These are phyloP conservation scores for Bremia lactucae DNA, from an alignment of 352 stramenopile species.

Conservation along the genomic window DNA sequence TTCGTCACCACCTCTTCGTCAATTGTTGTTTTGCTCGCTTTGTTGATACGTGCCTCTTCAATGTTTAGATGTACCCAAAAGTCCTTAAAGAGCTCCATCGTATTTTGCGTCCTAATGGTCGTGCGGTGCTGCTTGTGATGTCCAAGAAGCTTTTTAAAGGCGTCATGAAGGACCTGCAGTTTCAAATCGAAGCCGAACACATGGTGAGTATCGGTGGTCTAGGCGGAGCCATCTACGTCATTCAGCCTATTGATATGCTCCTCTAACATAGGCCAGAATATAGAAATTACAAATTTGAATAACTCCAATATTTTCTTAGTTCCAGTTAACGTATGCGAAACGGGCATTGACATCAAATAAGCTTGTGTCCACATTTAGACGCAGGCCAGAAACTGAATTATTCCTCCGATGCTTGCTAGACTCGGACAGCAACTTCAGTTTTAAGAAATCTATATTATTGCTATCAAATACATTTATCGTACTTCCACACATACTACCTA, in stretches of 20 bases:
- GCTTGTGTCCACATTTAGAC: too few species aligned
- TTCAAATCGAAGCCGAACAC: constrained; percentile 33
- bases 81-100: constrained; percentile 61
- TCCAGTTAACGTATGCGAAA: too few species aligned
- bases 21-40: neutral
- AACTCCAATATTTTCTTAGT: too few species aligned
- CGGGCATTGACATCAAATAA: too few species aligned
- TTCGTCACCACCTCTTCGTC: constrained; percentile 2
- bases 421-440: too few species aligned
- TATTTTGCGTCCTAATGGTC: constrained; percentile 41
- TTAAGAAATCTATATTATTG: too few species aligned
- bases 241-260: constrained; percentile 28
- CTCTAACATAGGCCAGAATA: constrained; percentile 17
- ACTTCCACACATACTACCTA: too few species aligned
- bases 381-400: too few species aligned
- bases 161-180: constrained; percentile 30
- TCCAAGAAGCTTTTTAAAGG: constrained; percentile 70
- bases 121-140: constrained; percentile 64
- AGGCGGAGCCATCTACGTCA: constrained; percentile 46
- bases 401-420: too few species aligned
- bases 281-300: too few species aligned
- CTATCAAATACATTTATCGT: too few species aligned
- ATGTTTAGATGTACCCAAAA: constrained; percentile 55
- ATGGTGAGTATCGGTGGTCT: constrained; percentile 71
- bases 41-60: neutral